A percentile compares a stretch with the other conserved stretches of the same genome.
Evolutionary conservation across 305 asterid genomes (phyloP).

Genomic region (Withania somnifera): DNA sequence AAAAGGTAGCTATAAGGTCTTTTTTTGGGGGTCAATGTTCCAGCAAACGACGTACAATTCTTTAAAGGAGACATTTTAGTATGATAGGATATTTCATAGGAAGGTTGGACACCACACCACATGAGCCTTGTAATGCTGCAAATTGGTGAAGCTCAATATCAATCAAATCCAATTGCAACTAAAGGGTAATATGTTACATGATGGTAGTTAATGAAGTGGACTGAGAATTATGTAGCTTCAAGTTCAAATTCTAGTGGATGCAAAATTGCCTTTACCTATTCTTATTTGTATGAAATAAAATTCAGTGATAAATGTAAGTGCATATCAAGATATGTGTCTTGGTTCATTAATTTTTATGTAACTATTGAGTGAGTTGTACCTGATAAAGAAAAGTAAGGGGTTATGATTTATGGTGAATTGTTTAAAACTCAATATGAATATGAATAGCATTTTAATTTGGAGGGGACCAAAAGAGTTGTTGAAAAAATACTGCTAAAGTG

Average conservation of each 20-base stretch:
- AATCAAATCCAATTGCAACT: constrained; percentile 20
- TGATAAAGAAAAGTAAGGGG: not conserved
- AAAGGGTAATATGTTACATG: not conserved
- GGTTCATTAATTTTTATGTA: not conserved
- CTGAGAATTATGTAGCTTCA: no score
- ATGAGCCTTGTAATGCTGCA: constrained; percentile 1
- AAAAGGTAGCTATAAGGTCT: not conserved
- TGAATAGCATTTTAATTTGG: not conserved
- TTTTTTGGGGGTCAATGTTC: not conserved
- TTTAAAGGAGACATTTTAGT: not conserved
- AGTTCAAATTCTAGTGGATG: no score
- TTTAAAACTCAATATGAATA: no score
- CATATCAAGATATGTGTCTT: not conserved
- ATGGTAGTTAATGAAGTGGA: not conserved
- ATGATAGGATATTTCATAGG: constrained; percentile 5
- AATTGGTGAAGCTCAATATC: constrained; percentile 6
- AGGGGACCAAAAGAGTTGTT: not conserved
- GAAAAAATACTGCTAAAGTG: not conserved
- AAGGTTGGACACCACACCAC: constrained; percentile 27
- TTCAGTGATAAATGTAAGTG: not conserved
- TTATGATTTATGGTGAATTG: not conserved
- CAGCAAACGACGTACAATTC: not conserved
- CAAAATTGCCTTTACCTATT: not conserved
- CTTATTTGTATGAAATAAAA: not conserved
- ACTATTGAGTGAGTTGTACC: not conserved